Percentiles rank a stretch among this genome's conserved stretches.
These are phyloP conservation scores for Eragrostis curvula DNA, from an alignment of 176 grass and related monocot genomes.

Conservation along the genomic window DNA sequence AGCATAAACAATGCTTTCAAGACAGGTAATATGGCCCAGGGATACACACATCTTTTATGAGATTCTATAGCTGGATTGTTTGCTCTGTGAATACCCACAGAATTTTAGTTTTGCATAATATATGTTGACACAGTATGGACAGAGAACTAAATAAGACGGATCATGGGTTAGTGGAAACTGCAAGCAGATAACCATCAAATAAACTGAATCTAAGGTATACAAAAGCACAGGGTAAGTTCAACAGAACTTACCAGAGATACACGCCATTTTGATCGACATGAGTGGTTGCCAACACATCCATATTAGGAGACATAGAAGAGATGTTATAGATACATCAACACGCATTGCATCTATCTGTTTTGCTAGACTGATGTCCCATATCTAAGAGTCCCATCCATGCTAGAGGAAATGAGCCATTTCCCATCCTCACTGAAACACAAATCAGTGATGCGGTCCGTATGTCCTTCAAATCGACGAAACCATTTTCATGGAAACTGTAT, in stretches of 20 bases:
- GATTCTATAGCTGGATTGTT: not conserved
- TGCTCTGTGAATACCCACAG: not conserved
- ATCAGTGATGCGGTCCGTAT: slow-evolving; percentile 88
- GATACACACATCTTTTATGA: not conserved
- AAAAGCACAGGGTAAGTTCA: not conserved
- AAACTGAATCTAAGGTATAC: slow-evolving; percentile 1
- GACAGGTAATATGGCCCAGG: not conserved
- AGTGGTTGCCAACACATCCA: slow-evolving; percentile 94
- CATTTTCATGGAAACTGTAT: slow-evolving; percentile 70
- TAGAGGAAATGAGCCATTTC: slow-evolving; percentile 91
- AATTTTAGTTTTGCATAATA: not conserved
- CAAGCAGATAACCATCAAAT: not conserved
- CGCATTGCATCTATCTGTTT: slow-evolving; percentile 94
- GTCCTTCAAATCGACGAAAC: slow-evolving; percentile 89
- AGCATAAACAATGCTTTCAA: slow-evolving; percentile 12
- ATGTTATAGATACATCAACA: slow-evolving; percentile 82
- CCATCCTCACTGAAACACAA: slow-evolving; percentile 96
- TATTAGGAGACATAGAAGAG: slow-evolving; percentile 83
- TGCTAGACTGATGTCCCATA: slow-evolving; percentile 96
- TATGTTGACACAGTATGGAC: slow-evolving; percentile 1
- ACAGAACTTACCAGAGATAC: slow-evolving; percentile 86
- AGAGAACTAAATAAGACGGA: slow-evolving; percentile 3
- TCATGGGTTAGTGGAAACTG: slow-evolving; percentile 7
- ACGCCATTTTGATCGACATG: slow-evolving; percentile 98
- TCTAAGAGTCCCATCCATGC: slow-evolving; percentile 96